These are phyloP conservation scores for Eimeria maxima DNA, from an alignment of 169 alveolate species.

Conservation along the genomic window DNA sequence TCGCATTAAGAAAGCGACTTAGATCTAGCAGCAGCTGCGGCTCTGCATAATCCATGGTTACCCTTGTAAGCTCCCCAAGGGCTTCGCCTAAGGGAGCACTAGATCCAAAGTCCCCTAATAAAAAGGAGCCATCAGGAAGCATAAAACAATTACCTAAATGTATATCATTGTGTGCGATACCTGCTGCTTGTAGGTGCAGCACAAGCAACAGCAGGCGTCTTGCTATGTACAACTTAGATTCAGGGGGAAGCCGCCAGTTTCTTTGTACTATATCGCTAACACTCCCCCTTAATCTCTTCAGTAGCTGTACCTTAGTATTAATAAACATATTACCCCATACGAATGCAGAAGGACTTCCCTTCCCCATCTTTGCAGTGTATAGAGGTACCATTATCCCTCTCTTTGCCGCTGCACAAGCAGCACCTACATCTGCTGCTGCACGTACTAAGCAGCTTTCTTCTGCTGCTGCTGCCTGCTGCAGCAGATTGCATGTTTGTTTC, in stretches of 20 bases:
- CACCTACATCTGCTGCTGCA: neutral
- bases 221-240: conserved; percentile 4
- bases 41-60: conserved; percentile 3
- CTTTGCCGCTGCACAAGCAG: neutral
- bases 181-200: conserved; percentile 50
- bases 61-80: neutral
- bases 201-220: conserved; percentile 33
- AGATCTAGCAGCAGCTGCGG: conserved; percentile 14
- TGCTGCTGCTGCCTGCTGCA: neutral
- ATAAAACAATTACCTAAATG: conserved; percentile 4
- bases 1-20: neutral
- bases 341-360: neutral
- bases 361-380: neutral
- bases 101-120: conserved; percentile 18
- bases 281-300: conserved; percentile 19
- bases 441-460: neutral
- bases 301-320: neutral
- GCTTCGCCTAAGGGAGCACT: neutral
- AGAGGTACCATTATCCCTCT: neutral
- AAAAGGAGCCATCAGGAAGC: neutral
- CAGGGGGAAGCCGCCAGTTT: neutral
- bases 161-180: conserved; percentile 1
- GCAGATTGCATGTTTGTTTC: neutral
- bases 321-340: neutral
- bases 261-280: neutral